Conservation (phyloP, 2,329 filamentous ascomycete genomes). For the Botryotinia globosa region DNA sequence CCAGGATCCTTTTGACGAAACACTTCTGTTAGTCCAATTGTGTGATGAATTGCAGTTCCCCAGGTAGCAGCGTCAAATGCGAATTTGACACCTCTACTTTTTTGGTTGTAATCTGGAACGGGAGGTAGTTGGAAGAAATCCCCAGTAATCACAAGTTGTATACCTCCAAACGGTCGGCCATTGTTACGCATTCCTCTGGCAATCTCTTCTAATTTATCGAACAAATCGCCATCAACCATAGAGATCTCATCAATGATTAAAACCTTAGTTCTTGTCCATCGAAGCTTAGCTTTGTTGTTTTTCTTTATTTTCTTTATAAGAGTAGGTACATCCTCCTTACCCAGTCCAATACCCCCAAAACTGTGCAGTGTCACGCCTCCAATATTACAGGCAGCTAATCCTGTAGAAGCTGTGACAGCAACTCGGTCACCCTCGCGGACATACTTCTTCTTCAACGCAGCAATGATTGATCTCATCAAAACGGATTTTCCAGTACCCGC, state of each 20-base stretch:
- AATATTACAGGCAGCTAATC: slow-evolving; percentile 93
- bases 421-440: slow-evolving; percentile 75
- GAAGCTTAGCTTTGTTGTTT: slow-evolving; percentile 81
- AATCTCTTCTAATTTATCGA: slow-evolving; percentile 91
- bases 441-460: slow-evolving; percentile 73
- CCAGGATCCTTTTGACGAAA: slow-evolving; percentile 89
- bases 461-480: slow-evolving; percentile 87
- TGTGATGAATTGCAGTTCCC: slow-evolving; percentile 90
- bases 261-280: slow-evolving; percentile 85
- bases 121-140: slow-evolving; percentile 98
- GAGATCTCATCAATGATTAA: slow-evolving; percentile 94
- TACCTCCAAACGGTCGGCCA: slow-evolving; percentile 88
- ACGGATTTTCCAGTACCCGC: slow-evolving; percentile 97
- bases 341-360: slow-evolving; percentile 91
- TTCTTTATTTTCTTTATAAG: slow-evolving; percentile 87
- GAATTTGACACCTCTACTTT: slow-evolving; percentile 70
- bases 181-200: slow-evolving; percentile 85
- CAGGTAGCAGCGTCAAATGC: slow-evolving; percentile 91
- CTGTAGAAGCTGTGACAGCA: slow-evolving; percentile 92
- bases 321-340: slow-evolving; percentile 78
- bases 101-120: slow-evolving; percentile 69
- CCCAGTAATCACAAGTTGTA: slow-evolving; percentile 91
- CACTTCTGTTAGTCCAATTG: slow-evolving; percentile 90
- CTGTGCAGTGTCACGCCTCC: slow-evolving; percentile 94
- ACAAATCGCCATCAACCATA: slow-evolving; percentile 96